Conservation (phyloP, 202 grass and related monocot species). For the Setaria viridis region DNA sequence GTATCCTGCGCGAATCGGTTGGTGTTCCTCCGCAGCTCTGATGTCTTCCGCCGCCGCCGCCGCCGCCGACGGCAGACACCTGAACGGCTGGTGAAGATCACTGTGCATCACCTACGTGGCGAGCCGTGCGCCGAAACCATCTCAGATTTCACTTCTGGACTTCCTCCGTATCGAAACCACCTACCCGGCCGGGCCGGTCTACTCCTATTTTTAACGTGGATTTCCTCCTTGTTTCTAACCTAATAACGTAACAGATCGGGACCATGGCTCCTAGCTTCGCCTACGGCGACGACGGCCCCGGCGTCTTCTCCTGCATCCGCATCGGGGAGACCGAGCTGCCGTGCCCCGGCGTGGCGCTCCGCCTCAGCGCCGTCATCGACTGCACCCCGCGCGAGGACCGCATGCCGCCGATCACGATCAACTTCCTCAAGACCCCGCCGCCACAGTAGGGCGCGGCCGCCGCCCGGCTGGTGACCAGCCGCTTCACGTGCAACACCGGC, state of each 20-base stretch:
- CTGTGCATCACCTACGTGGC: no score
- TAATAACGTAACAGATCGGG: no score
- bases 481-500: not conserved
- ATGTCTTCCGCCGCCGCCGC: no score
- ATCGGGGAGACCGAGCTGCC: not conserved
- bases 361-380: conserved; percentile 9
- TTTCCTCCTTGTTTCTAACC: no score
- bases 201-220: no score
- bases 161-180: no score
- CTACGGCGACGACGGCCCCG: no score
- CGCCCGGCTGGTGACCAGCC: not conserved
- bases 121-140: no score
- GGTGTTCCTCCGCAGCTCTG: not conserved
- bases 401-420: conserved; percentile 12
- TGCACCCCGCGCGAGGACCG: not conserved
- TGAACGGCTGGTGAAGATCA: no score
- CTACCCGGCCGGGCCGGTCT: no score
- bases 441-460: not conserved
- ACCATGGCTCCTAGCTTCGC: not conserved
- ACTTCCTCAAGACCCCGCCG: not conserved
- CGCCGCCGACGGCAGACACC: no score
- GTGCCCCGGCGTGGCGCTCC: conserved; percentile 9
- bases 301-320: accelerated
- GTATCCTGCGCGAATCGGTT: not conserved
- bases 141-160: no score